These are phyloP conservation scores for Parafenestella ontariensis DNA, from an alignment of 2,329 filamentous ascomycete genomes.

Conservation along the genomic window DNA sequence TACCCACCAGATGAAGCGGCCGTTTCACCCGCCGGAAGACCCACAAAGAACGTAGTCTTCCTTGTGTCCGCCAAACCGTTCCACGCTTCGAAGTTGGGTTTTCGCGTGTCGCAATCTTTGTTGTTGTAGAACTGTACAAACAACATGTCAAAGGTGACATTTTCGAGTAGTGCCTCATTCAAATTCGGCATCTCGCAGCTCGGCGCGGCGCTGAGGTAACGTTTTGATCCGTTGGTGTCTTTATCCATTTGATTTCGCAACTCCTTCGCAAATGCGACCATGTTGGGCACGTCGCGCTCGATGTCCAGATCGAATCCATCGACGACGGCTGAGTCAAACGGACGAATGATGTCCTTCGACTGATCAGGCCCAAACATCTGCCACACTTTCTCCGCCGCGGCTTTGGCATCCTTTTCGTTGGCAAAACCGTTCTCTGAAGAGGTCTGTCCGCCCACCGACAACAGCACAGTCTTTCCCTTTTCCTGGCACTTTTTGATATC, in stretches of 20 bases:
- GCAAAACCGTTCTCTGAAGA: conserved; percentile 56
- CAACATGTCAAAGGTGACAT: not conserved
- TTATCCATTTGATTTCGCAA: conserved; percentile 55
- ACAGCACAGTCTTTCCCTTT: conserved; percentile 70
- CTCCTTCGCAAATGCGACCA: conserved; percentile 65
- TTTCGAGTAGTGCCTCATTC: not conserved
- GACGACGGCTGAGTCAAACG: conserved; percentile 70
- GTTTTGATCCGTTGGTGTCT: conserved; percentile 45
- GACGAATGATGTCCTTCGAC: conserved; percentile 60
- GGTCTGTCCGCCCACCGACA: conserved; percentile 69
- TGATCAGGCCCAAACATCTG: conserved; percentile 69
- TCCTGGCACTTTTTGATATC: conserved; percentile 67
- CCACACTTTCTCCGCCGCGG: conserved; percentile 70
- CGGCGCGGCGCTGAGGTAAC: conserved; percentile 68
- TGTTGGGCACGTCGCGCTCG: conserved; percentile 66
- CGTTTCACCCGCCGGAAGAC: not conserved
- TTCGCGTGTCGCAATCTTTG: not conserved
- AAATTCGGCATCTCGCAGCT: conserved; percentile 61
- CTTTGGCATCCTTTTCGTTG: conserved; percentile 65
- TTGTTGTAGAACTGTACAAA: not conserved
- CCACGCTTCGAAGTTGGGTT: not conserved
- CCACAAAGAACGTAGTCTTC: conserved; percentile 2
- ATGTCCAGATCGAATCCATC: conserved; percentile 83
- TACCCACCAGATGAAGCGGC: not conserved
- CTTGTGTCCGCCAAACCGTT: not conserved